Percentiles rank a stretch among this genome's conserved stretches.
These are phyloP conservation scores for Tricholoma furcatifolium DNA, from an alignment of 768 basidiomycete species.

Conservation along the genomic window DNA sequence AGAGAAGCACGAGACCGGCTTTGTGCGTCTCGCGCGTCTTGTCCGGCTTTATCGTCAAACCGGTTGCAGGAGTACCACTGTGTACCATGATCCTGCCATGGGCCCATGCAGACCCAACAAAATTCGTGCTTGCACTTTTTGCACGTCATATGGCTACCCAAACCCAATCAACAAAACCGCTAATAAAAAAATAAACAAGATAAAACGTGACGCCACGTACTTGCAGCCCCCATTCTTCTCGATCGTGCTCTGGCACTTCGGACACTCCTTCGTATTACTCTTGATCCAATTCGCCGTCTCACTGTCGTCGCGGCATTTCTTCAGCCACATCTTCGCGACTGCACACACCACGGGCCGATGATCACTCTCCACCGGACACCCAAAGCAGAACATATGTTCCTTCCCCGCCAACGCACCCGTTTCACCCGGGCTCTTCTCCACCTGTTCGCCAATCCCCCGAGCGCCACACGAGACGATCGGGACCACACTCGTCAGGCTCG, in stretches of 20 bases:
- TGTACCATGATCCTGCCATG: constrained; percentile 97
- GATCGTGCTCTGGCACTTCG: constrained; percentile 94
- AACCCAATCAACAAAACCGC: neutral
- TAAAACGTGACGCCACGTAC: constrained; percentile 49
- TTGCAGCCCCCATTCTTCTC: constrained; percentile 99
- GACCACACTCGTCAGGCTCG: constrained; percentile 72
- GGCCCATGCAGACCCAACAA: constrained; percentile 99
- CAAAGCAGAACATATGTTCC: constrained; percentile 91
- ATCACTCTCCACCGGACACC: constrained; percentile 84
- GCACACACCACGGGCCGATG: constrained; percentile 90
- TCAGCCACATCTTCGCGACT: constrained; percentile 90
- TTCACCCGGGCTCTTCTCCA: constrained; percentile 30
- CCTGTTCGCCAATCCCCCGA: constrained; percentile 38
- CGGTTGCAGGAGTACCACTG: constrained; percentile 98
- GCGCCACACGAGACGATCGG: constrained; percentile 89
- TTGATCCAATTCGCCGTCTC: constrained; percentile 99
- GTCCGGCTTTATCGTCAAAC: constrained; percentile 88
- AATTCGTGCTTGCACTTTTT: constrained; percentile 99
- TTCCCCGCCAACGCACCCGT: constrained; percentile 30
- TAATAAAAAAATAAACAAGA: constrained; percentile 3
- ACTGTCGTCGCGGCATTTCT: constrained; percentile 96
- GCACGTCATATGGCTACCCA: constrained; percentile 94
- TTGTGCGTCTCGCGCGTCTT: constrained; percentile 90
- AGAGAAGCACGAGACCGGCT: constrained; percentile 86
- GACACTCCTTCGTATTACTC: constrained; percentile 99